These are phyloP conservation scores for Theobroma grandiflorum DNA, from an alignment of 441 rosid species.

Conservation along the genomic window DNA sequence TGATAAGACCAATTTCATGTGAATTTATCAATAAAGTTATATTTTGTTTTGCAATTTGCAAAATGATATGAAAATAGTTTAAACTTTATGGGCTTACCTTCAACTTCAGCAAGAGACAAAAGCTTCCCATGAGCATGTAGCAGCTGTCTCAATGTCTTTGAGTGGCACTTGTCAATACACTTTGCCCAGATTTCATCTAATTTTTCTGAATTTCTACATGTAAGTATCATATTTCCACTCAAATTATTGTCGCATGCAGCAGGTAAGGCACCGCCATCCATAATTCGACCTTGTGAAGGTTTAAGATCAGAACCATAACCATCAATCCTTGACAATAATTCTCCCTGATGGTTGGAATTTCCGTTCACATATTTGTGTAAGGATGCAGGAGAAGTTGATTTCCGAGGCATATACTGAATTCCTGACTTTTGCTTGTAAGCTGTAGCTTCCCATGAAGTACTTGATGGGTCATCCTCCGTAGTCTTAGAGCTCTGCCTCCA, in stretches of 20 bases:
- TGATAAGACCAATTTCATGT: neutral
- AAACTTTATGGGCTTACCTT: slow-evolving; percentile 60
- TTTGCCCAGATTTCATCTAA: slow-evolving; percentile 77
- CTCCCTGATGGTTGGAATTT: slow-evolving; percentile 50
- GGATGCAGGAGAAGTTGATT: slow-evolving; percentile 69
- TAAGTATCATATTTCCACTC: slow-evolving; percentile 52
- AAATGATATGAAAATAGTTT: neutral
- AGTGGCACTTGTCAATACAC: slow-evolving; percentile 91
- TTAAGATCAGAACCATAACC: slow-evolving; percentile 52
- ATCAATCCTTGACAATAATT: slow-evolving; percentile 43
- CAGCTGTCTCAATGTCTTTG: slow-evolving; percentile 87
- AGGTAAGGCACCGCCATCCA: slow-evolving; percentile 47
- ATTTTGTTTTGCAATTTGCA: neutral
- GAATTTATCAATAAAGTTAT: neutral
- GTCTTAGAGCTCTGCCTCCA: slow-evolving; percentile 85
- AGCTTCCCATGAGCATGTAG: slow-evolving; percentile 82
- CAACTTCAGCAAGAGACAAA: slow-evolving; percentile 79
- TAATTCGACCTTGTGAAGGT: slow-evolving; percentile 45
- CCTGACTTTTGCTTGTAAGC: slow-evolving; percentile 65
- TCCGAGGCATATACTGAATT: slow-evolving; percentile 49
- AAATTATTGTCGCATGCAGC: slow-evolving; percentile 51
- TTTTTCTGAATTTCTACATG: slow-evolving; percentile 64
- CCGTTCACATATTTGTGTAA: slow-evolving; percentile 53
- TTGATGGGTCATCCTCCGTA: slow-evolving; percentile 82
- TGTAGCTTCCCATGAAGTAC: slow-evolving; percentile 69